Conservation (phyloP, 2,329 filamentous ascomycete genomes). For the Taxawa tesnikishii region DNA sequence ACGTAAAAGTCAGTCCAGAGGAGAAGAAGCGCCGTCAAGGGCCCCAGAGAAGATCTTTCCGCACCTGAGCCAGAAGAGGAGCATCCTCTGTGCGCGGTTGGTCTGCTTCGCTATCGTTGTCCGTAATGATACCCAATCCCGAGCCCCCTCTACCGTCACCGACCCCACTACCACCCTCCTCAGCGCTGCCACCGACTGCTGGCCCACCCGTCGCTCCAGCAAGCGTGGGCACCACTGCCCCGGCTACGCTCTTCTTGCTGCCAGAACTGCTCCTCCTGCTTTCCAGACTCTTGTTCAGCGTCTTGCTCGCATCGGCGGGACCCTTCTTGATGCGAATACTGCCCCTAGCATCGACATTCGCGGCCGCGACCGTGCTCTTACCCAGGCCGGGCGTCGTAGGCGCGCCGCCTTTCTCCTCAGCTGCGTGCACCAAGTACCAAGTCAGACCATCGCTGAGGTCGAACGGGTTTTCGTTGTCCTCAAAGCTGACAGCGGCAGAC, state of each 20-base stretch:
- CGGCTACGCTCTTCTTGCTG: constrained; percentile 60
- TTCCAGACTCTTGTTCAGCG: constrained; percentile 71
- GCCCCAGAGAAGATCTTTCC: constrained; percentile 31
- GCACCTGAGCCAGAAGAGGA: constrained; percentile 31
- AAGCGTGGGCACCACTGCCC: constrained; percentile 6
- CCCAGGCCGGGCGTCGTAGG: constrained; percentile 86
- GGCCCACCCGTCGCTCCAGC: constrained; percentile 2
- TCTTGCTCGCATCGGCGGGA: constrained; percentile 33
- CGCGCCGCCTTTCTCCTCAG: constrained; percentile 72
- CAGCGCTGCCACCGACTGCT: constrained; percentile 1
- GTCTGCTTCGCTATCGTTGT: too few species aligned
- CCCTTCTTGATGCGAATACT: constrained; percentile 37
- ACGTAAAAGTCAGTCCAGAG: constrained; percentile 1
- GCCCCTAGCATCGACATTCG: constrained; percentile 75
- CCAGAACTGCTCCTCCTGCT: constrained; percentile 79
- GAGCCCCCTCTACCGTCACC: constrained; percentile 14
- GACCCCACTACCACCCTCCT: constrained; percentile 1
- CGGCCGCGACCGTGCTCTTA: constrained; percentile 82
- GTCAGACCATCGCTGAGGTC: constrained; percentile 87
- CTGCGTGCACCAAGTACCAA: constrained; percentile 92
- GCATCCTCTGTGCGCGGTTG: too few species aligned
- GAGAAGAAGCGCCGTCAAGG: constrained; percentile 19
- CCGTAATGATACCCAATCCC: constrained; percentile 6
- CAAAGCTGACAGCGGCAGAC: constrained; percentile 6
- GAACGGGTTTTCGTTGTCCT: constrained; percentile 90